phyloP scores from a whole-genome alignment of 164 flowering plant species.

The Annona cherimola region DNA sequence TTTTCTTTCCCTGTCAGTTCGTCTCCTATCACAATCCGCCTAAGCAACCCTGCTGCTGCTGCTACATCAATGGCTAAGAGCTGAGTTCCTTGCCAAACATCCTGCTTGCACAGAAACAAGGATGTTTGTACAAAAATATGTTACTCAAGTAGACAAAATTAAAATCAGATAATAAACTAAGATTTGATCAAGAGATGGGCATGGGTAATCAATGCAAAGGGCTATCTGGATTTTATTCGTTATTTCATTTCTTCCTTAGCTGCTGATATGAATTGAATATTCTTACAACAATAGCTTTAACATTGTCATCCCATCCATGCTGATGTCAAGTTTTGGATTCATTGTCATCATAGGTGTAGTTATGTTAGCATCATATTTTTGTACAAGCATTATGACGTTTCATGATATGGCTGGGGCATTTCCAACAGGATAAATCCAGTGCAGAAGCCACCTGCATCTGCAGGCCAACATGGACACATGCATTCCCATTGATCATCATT shows the following conservation, averaged over 20 bases:
- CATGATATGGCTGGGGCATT: no score
- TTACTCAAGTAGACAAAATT: background rate
- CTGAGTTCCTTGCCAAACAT: slow-evolving; percentile 96
- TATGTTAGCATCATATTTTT: no score
- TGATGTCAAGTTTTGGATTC: background rate
- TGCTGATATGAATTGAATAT: background rate
- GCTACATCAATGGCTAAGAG: slow-evolving; percentile 88
- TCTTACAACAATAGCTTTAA: background rate
- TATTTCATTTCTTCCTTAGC: background rate
- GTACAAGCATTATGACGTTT: no score
- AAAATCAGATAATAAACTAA: background rate
- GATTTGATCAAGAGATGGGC: background rate
- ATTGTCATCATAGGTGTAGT: background rate
- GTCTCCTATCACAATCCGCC: slow-evolving; percentile 72
- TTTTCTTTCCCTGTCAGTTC: slow-evolving; percentile 87
- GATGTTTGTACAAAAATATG: background rate
- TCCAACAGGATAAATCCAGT: no score
- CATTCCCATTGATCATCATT: no score
- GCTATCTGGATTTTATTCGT: no score
- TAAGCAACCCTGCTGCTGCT: slow-evolving; percentile 71
- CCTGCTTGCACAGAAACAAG: slow-evolving; percentile 41
- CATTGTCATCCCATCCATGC: background rate
- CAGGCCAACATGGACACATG: no score
- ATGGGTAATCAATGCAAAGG: background rate
- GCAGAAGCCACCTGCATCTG: no score